Base-by-base conservation (phyloP, 2,329 filamentous ascomycete genomes). In the Xylaria sp. region DNA sequence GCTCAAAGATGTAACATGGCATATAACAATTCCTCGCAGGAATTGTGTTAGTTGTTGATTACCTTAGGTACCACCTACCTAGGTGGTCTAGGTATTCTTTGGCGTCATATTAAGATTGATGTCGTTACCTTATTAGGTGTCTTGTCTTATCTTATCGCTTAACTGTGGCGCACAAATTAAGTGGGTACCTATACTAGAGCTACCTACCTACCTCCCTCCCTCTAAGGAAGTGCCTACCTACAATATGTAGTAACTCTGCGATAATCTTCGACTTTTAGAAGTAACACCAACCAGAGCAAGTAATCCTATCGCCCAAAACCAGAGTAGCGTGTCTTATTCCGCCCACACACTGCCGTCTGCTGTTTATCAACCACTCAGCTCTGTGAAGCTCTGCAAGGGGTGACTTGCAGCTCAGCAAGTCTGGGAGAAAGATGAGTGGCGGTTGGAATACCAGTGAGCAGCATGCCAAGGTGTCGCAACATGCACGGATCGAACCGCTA, bases 391-490 rank as follows among this genome's bases (percentile, higher is more conserved):
- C 29, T 50, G 57, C 29, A 15, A 33, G 61, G 42, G 54, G 67
- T 65, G 62, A 64, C 68, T 72, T 71, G 66, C 65, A 61, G 45
- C 50, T 63, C 36, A 66, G 68, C 70, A 71, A 69, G 66, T 58
- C 63, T 56, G 63, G 59, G 65, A 63, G 61, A 66, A 75, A 72
- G 63, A 90, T 90, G 88, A 92, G 91, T 81, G 92, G 90, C 47
- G 94, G 95, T 70, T 98, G 95, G 95, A 97, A 96, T 81, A 98
- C 95, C 44, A 97, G 88, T 74, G 78, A 78, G 86, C 79, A 58
- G 56, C 61, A 55, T 63, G 60, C 51, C 11, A 20, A 58, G 3
- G 54, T 39, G 11, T 57, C 36, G 54, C 65, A 64, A 38, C 53
- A 56, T 2, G 54, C 53, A 45, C 38, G 36, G 54, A 36, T 50